phyloP scores from a whole-genome alignment of 2,329 filamentous ascomycete species.

The Coleophoma cylindrospora region DNA sequence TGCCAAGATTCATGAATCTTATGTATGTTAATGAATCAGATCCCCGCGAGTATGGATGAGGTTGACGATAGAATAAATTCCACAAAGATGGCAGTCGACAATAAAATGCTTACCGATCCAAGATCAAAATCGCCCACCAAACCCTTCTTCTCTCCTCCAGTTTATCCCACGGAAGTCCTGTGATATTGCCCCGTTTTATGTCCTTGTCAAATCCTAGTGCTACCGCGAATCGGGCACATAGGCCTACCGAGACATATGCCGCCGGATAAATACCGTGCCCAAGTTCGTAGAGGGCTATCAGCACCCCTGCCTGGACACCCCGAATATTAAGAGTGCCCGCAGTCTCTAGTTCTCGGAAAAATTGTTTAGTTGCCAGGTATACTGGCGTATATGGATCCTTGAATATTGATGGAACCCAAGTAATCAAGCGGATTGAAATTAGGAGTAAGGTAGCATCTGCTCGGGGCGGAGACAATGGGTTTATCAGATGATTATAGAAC shows the following conservation, averaged over 20 bases:
- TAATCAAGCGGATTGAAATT: conserved; percentile 24
- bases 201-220: neutral
- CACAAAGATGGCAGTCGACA: neutral
- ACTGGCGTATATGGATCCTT: conserved; percentile 10
- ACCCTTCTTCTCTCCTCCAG: conserved; percentile 3
- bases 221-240: neutral
- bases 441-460: conserved; percentile 24
- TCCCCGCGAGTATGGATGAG: no score
- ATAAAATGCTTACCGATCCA: neutral
- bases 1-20: conserved; percentile 5
- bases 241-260: conserved; percentile 24
- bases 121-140: conserved; percentile 5
- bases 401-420: neutral
- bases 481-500: conserved; percentile 14
- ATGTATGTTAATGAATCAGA: neutral
- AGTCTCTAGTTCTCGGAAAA: conserved; percentile 20
- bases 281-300: conserved; percentile 28
- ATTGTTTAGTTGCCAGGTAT: conserved; percentile 24
- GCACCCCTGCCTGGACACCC: conserved; percentile 24
- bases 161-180: neutral
- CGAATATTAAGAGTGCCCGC: conserved; percentile 20
- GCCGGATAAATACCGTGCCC: conserved; percentile 31
- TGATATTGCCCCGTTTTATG: neutral
- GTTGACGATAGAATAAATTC: neutral
- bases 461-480: conserved; percentile 14